Conservation (phyloP, 2,329 filamentous ascomycete species). For the Hortaea werneckii region DNA sequence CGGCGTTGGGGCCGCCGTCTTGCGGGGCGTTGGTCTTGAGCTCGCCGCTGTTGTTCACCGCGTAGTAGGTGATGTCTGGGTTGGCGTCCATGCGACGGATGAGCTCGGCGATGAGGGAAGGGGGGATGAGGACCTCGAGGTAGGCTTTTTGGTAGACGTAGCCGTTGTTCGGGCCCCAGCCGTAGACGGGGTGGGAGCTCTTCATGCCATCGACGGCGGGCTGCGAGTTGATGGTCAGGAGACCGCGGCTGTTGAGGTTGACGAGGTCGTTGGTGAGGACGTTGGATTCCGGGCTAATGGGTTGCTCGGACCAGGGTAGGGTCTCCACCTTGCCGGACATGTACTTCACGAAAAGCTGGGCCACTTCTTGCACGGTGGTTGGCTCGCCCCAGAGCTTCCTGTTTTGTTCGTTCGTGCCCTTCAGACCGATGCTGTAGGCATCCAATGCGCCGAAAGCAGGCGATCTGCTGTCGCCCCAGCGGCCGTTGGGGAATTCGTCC, state of each 20-base stretch:
- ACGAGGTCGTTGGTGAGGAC: conserved; percentile 68
- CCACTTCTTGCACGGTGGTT: conserved; percentile 66
- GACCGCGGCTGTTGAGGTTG: conserved; percentile 70
- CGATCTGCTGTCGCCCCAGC: conserved; percentile 94
- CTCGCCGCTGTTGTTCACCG: conserved; percentile 72
- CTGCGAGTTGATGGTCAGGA: conserved; percentile 95
- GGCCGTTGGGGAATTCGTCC: conserved; percentile 98
- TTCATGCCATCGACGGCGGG: conserved; percentile 86
- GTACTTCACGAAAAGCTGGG: conserved; percentile 75
- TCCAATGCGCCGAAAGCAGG: conserved; percentile 94
- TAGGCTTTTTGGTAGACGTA: conserved; percentile 99
- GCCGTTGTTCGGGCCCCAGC: conserved; percentile 89
- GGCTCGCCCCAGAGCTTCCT: conserved; percentile 91
- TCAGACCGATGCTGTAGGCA: conserved; percentile 85
- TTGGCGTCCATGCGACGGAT: conserved; percentile 67
- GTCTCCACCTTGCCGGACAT: conserved; percentile 69
- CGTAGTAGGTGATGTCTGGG: conserved; percentile 84
- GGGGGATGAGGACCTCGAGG: conserved; percentile 79
- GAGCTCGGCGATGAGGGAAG: conserved; percentile 66
- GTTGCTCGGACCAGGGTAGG: conserved; percentile 87
- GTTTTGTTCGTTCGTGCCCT: conserved; percentile 91
- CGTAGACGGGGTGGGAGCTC: conserved; percentile 75
- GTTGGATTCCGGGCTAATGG: conserved; percentile 73
- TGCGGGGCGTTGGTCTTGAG: conserved; percentile 70
- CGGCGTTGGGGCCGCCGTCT: conserved; percentile 78